A percentile compares a stretch with the other conserved stretches of the same genome.
phyloP scores from a whole-genome alignment of 495 filamentous ascomycete genomes.

The Lophiostoma macrostomum region DNA sequence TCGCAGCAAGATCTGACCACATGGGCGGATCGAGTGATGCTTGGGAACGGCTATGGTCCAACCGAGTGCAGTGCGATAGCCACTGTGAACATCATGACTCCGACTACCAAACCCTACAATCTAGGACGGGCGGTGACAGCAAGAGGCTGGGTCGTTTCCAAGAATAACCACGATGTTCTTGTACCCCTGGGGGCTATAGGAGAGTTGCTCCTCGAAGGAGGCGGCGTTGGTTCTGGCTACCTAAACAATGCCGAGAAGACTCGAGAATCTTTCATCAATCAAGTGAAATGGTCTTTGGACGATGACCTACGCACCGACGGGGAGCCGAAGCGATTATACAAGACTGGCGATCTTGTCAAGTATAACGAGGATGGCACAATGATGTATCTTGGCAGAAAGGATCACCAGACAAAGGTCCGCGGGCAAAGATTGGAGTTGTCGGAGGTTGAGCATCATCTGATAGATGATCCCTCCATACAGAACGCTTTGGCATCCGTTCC shows the following conservation, averaged over 20 bases:
- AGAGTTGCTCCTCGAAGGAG: constrained; percentile 45
- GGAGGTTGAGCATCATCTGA: constrained; percentile 37
- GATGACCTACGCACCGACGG: not conserved
- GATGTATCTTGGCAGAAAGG: constrained; percentile 36
- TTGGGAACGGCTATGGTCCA: constrained; percentile 42
- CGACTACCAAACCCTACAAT: constrained; percentile 25
- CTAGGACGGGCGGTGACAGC: constrained; percentile 36
- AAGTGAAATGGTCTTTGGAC: constrained; percentile 22
- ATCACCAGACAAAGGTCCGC: constrained; percentile 37
- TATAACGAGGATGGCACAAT: constrained; percentile 36
- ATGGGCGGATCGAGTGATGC: constrained; percentile 18
- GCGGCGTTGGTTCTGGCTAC: constrained; percentile 39
- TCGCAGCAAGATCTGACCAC: constrained; percentile 21
- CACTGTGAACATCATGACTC: constrained; percentile 26
- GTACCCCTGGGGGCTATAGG: constrained; percentile 43
- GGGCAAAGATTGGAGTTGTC: constrained; percentile 38
- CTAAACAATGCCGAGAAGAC: constrained; percentile 42
- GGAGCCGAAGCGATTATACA: constrained; percentile 31
- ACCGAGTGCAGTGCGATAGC: constrained; percentile 32
- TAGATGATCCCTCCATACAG: constrained; percentile 19
- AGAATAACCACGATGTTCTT: constrained; percentile 34
- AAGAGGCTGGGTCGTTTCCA: constrained; percentile 43
- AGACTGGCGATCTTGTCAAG: constrained; percentile 38
- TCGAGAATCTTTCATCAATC: constrained; percentile 36
- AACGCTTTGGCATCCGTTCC: constrained; percentile 26